Conservation (phyloP, 2,329 filamentous ascomycete species). For the Trichoderma oligosporum region DNA sequence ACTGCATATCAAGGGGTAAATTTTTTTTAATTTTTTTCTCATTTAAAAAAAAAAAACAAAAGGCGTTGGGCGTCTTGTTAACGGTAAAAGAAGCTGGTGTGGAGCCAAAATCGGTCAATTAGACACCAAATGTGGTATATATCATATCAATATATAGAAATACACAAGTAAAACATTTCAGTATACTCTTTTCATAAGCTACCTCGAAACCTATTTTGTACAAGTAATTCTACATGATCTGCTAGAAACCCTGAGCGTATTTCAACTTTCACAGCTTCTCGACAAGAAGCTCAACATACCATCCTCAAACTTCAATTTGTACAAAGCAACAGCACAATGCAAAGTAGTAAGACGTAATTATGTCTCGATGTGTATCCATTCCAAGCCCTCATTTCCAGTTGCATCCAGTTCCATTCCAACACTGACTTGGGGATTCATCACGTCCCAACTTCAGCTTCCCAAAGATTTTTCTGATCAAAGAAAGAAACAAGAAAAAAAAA, state of each 20-base stretch:
- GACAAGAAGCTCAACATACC: background rate
- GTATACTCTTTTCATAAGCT: background rate
- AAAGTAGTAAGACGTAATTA: background rate
- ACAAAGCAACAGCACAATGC: conserved; percentile 3
- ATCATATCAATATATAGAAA: background rate
- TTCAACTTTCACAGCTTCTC: background rate
- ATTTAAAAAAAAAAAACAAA: too few relatives aligned
- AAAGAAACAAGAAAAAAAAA: background rate
- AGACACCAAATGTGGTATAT: background rate
- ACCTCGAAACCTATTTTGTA: background rate
- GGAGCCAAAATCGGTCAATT: background rate
- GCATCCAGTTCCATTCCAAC: background rate
- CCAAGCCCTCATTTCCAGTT: conserved; percentile 3
- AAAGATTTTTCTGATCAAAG: background rate
- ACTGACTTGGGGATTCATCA: background rate
- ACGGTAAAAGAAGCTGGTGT: background rate
- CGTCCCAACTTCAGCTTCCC: background rate
- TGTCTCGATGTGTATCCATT: conserved; percentile 2
- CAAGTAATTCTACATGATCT: conserved; percentile 2
- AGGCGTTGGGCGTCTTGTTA: background rate
- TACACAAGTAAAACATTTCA: background rate
- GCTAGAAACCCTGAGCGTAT: background rate
- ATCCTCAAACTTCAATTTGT: conserved; percentile 2
- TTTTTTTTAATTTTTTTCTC: too few relatives aligned
- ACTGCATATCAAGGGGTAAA: too few relatives aligned